Base-by-base conservation (phyloP, 495 filamentous ascomycete genomes). In the Polyplosphaeria fusca region DNA sequence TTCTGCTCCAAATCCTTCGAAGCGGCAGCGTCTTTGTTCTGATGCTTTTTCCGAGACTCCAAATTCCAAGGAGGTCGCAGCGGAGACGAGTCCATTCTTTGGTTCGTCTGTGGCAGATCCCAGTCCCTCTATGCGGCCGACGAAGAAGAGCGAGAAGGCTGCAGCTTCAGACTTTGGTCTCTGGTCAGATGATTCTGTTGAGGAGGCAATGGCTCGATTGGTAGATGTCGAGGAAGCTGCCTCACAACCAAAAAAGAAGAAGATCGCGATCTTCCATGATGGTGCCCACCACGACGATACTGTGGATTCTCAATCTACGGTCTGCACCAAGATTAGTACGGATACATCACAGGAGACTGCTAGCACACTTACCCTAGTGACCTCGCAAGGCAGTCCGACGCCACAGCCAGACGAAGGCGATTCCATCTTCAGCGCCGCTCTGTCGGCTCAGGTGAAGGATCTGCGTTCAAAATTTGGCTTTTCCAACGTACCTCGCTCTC, bases 171-270 rank as follows among this genome's bases (percentile, higher is more conserved):
- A 65, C 12, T 45, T 86, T 51, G 78, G 79, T 38, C 74, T 88
- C 2, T 87, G 79, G 63, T 87, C 85, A 1, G 86, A 89, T 60
- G 85, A 87, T 55, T 75, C 81, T 1, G 73, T 82, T 18, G 83
- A 84, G 53, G 83, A 84, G 37, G 80, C 79, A 20, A 78, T 82
- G 73, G 75, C 78, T 5, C 73, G 76, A 51, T 59, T 82, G 43
- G 68, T 83, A 43, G 68, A 76, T 18, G 75, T 81, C 51, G 52
- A 52, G 1, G 60, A 72, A 11, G 38, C 49, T 25, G 11, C 41
- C 18, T 45, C 68, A 23, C 67, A 68, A 40, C 39, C 60, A n/a
- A 67, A 68, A 20, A 70, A 71, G 58, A 65, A 61, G 49, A 65
- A 61, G 49, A 40, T 74, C 5, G 32, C 56, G 1, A 44, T 73